Evolutionary conservation across 169 alveolate species (phyloP), one percentile per base, ranked within the genome.

Genomic region (Plasmodium relictum): DNA sequence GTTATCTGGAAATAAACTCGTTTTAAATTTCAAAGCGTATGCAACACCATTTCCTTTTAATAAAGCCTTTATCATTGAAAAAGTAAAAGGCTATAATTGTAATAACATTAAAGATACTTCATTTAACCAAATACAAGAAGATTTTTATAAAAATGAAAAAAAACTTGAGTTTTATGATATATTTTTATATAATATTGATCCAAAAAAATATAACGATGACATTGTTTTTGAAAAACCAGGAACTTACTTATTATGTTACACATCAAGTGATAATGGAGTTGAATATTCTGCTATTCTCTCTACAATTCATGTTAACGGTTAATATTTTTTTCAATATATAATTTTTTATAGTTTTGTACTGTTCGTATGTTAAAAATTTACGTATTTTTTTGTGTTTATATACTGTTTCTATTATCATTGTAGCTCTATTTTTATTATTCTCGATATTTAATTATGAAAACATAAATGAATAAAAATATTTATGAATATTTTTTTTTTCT

Each of bases 11-110:
- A 68, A 62, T 24, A 65, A 62, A 62, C 31, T 63, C 24, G 20
- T 22, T 37, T 22, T 78, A 18, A 48, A 54, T 50, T 18, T 78
- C 41, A 12, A 62, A 42, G 69, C 26, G 6, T 78, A 78, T 65
- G 26, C 16, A 37, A 78, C 78, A 9, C 66, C 74, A 69, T 78
- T 63, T 58, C 89, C 89, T 45, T 63, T 76, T 42, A 54, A 63
- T 39, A 76, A n/a, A n/a, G 89, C 89, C 68, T 76, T 76, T 56
- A 76, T 76, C 20, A 76, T 76, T 68, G 58, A 76, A 37, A 76
- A 26, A 12, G 37, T 76, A 12, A 24, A 56, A 63, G 58, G 69
- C 14, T 76, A 76, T 59, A 65, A 41, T 41, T 76, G 89, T 56
- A 76, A 65, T 18, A 76, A 76, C 63, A 65, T 76, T 76, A 62